Conservation (phyloP, 192 early-diverging fungal genomes). For the Funneliformis geosporum region DNA sequence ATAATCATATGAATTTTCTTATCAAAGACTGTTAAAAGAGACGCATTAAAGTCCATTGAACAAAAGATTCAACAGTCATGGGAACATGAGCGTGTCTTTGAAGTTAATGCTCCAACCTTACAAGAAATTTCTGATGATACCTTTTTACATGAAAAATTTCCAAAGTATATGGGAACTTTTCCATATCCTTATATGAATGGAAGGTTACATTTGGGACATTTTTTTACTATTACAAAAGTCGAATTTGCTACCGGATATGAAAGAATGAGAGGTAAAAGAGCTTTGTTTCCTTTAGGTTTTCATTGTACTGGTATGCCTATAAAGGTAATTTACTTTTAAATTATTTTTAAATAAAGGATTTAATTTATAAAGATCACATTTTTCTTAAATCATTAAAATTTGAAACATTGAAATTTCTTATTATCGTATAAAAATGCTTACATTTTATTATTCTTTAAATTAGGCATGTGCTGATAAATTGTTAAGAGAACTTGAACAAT, state of each 20-base stretch:
- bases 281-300: constrained; percentile 95
- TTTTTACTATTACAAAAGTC: constrained; percentile 94
- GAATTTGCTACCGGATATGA: constrained; percentile 97
- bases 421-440: neutral
- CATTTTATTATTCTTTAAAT: constrained; percentile 8
- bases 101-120: constrained; percentile 81
- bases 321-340: constrained; percentile 57
- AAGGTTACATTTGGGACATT: constrained; percentile 91
- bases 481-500: constrained; percentile 78
- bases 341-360: neutral
- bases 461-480: constrained; percentile 89
- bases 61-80: constrained; percentile 74
- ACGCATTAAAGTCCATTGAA: constrained; percentile 77
- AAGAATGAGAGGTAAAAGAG: constrained; percentile 88
- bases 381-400: neutral
- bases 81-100: constrained; percentile 77
- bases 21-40: constrained; percentile 72
- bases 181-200: constrained; percentile 98
- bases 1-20: neutral
- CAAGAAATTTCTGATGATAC: constrained; percentile 49
- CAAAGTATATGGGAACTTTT: constrained; percentile 94
- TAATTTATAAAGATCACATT: neutral
- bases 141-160: constrained; percentile 63
- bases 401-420: too few species aligned
- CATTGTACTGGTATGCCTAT: constrained; percentile 99